Evolutionary conservation across 495 filamentous ascomycete genomes (phyloP), one percentile per base, ranked within the genome.

Genomic region (Penicillium fimorum): DNA sequence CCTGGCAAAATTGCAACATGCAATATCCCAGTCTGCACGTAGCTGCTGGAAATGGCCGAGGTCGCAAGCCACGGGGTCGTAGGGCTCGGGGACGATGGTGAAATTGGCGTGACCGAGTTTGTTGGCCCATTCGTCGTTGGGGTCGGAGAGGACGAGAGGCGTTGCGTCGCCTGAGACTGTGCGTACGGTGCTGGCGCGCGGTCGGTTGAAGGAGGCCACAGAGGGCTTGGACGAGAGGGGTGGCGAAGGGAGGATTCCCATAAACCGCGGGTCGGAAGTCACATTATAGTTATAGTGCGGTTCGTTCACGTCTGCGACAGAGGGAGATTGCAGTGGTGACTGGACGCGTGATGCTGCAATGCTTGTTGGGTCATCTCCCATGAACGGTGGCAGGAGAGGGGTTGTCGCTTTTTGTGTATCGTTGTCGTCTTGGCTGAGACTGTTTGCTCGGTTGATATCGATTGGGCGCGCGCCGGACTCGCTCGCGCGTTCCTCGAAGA

Each of bases 81-180:
- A 96, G 0, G 92, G 92, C 64, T 84, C 85, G 2, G 92, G 92
- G 15, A 85, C 75, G 58, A 97, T 94, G 62, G 82, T 92, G 72
- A 92, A 97, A 66, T 97, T 96, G 43, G 92, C 91, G 66, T 97
- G 92, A 13, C 92, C 92, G 4, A 97, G 83, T 54, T 84, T 85
- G 61, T 84, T 81, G 6, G 90, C 84, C 92, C 92, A 96, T 54
- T 84, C 79, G 68, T 97, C 92, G 22, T 83, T 77, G 10, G 82
- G 80, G 47, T 88, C 83, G 6, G 82, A 78, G 0, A 89, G 73
- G 17, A 81, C 68, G 57, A 88, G 82, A 3, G 82, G 77, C 9
- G 79, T 72, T 0, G 72, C 71, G 11, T 91, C 83, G 8, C 84
- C 82, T 2, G 79, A 77, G n/a, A 78, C 69, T 0, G 82, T 76